A percentile compares a stretch with the other conserved stretches of the same genome.
phyloP scores from a whole-genome alignment of 345 rosid species.

The Chamaenerion angustifolium region DNA sequence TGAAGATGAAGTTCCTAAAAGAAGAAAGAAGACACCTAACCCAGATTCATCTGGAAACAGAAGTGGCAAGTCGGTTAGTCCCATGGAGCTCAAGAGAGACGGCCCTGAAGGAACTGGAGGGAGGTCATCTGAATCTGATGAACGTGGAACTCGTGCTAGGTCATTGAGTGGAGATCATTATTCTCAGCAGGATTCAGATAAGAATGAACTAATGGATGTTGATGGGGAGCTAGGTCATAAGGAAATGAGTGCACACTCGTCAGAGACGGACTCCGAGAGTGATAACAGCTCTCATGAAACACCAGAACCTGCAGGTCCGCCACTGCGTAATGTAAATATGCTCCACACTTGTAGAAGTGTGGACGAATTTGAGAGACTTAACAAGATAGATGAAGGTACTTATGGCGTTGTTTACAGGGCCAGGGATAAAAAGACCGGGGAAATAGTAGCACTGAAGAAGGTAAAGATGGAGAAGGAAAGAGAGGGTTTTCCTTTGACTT shows the following conservation, averaged over 20 bases:
- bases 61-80: slow-evolving; percentile 36
- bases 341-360: slow-evolving; percentile 96
- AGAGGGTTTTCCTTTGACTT: slow-evolving; percentile 95
- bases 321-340: slow-evolving; percentile 82
- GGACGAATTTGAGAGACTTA: slow-evolving; percentile 93
- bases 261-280: slow-evolving; percentile 43
- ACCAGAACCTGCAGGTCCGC: slow-evolving; percentile 47
- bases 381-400: slow-evolving; percentile 98
- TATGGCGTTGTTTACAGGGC: slow-evolving; percentile 99
- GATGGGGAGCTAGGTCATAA: slow-evolving; percentile 29
- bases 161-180: slow-evolving; percentile 43
- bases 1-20: slow-evolving; percentile 47
- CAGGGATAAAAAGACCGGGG: slow-evolving; percentile 79
- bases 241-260: slow-evolving; percentile 20
- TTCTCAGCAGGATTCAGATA: slow-evolving; percentile 34
- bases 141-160: slow-evolving; percentile 26
- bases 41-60: slow-evolving; percentile 27
- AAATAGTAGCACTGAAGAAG: slow-evolving; percentile 94
- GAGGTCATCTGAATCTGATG: slow-evolving; percentile 60
- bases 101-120: slow-evolving; percentile 37
- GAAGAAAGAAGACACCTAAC: slow-evolving; percentile 42
- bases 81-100: slow-evolving; percentile 47
- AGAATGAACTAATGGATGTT: slow-evolving; percentile 60
- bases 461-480: slow-evolving; percentile 99
- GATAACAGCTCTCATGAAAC: slow-evolving; percentile 31